Evolutionary conservation across 164 flowering plant species (phyloP), one percentile per base, ranked within the genome.

Genomic region (Protea cynaroides): DNA sequence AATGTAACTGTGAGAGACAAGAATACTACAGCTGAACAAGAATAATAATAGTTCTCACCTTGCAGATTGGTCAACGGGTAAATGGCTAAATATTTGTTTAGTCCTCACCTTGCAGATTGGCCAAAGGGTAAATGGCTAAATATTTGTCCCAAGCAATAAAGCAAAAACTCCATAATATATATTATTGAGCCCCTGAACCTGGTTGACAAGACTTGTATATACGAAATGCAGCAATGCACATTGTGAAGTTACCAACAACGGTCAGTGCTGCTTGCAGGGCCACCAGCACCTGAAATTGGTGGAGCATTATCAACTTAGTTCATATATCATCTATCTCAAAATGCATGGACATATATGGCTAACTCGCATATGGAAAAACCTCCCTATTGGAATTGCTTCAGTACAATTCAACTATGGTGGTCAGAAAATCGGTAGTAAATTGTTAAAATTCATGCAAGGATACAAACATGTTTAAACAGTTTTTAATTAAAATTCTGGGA

Each of bases 181-280:
- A 50, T 71, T 70, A 85, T 43, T 59, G 66, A 40, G 74, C 74
- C 47, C 79, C 58, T 18, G 88, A 71, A 54, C 76, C 61, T 67
- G 69, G 79, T 58, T 78, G 78, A 24, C 83, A 67, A 59, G 92
- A 78, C 69, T 74, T 80, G 79, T 81, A 90, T 43, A 93, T 90
- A 1, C 96, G 97, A 68, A 73, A 90, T 46, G 98, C 98, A 74
- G 98, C 96, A 56, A 86, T 67, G 71, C 95, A 90, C 92, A 93
- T 84, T 44, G 98, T 93, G 22, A 83, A 80, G 77, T 93, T 93
- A 51, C 98, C 98, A 60, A 89, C 67, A 25, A 84, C 89, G 19
- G 98, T 93, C 65, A 93, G 71, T 59, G 96, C 96, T 25, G 89
- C 97, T 83, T 94, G 98, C 60, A 94, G 83, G 68, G 93, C 98